phyloP scores from a whole-genome alignment of 1,284 basidiomycete genomes.

The Cryptococcus deneoformans region DNA sequence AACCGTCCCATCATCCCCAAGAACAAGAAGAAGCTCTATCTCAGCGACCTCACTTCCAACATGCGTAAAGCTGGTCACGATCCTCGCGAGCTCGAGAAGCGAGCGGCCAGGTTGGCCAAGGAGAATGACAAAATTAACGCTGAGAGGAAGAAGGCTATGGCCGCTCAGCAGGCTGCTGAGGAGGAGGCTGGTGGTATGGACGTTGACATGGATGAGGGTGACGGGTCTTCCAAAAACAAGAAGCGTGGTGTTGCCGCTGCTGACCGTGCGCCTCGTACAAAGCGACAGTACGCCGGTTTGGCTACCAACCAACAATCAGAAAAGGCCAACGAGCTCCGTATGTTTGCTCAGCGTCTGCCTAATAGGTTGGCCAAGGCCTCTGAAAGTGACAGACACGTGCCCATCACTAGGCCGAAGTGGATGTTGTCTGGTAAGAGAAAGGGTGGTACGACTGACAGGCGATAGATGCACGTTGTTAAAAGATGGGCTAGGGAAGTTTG shows the following conservation, averaged over 20 bases:
- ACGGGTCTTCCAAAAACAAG: conserved; percentile 53
- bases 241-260: conserved; percentile 53
- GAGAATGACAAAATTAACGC: conserved; percentile 16
- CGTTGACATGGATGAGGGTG: conserved; percentile 35
- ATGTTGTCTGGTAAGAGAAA: conserved; percentile 86
- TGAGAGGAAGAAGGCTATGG: conserved; percentile 28
- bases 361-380: conserved; percentile 86
- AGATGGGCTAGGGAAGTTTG: background rate
- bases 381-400: conserved; percentile 69
- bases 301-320: conserved; percentile 73
- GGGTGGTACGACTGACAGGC: conserved; percentile 76
- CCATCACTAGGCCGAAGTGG: conserved; percentile 50
- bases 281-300: conserved; percentile 76
- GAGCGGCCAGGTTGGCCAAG: conserved; percentile 68
- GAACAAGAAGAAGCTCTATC: conserved; percentile 79
- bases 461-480: conserved; percentile 51
- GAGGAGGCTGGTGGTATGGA: conserved; percentile 25
- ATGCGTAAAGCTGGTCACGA: conserved; percentile 87
- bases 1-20: conserved; percentile 81
- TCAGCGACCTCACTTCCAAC: conserved; percentile 76
- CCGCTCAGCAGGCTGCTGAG: conserved; percentile 37
- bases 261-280: conserved; percentile 62
- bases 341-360: conserved; percentile 77
- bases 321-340: conserved; percentile 74
- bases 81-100: conserved; percentile 80